Conservation (phyloP, 2,329 filamentous ascomycete species). For the Alternaria panax region DNA sequence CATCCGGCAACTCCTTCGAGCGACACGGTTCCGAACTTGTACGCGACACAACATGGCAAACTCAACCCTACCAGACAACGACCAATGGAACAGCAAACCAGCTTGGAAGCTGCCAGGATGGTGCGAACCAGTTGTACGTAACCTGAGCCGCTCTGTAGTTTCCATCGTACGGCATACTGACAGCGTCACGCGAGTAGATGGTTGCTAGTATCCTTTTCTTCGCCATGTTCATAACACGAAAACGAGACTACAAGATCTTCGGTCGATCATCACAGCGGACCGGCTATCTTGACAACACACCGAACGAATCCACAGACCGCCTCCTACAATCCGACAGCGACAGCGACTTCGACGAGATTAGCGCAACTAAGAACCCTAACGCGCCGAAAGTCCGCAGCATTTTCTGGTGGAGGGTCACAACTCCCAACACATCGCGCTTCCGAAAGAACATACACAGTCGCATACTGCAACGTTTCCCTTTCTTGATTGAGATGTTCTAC, state of each 20-base stretch:
- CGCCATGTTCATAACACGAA: conserved; percentile 59
- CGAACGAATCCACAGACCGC: conserved; percentile 50
- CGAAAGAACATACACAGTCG: conserved; percentile 66
- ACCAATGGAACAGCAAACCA: conserved; percentile 51
- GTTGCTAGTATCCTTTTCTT: conserved; percentile 59
- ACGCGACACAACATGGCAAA: conserved; percentile 19
- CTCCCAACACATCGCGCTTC: conserved; percentile 69
- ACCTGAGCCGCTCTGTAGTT: neutral
- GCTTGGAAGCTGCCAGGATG: conserved; percentile 54
- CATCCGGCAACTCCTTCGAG: neutral
- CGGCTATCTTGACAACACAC: conserved; percentile 47
- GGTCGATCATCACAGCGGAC: conserved; percentile 33
- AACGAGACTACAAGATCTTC: conserved; percentile 55
- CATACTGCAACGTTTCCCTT: conserved; percentile 71
- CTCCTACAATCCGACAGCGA: conserved; percentile 51
- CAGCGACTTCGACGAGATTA: conserved; percentile 47
- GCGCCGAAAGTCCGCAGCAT: conserved; percentile 59
- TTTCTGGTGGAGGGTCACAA: conserved; percentile 60
- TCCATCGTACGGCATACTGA: conserved; percentile 8
- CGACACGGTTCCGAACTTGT: neutral
- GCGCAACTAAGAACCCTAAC: conserved; percentile 47
- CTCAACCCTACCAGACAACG: conserved; percentile 19
- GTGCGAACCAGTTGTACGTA: conserved; percentile 51
- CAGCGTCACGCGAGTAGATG: conserved; percentile 48
- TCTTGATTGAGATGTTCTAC: conserved; percentile 77